Conservation (phyloP, 331 rosid species). For the Spiraea crenata region DNA sequence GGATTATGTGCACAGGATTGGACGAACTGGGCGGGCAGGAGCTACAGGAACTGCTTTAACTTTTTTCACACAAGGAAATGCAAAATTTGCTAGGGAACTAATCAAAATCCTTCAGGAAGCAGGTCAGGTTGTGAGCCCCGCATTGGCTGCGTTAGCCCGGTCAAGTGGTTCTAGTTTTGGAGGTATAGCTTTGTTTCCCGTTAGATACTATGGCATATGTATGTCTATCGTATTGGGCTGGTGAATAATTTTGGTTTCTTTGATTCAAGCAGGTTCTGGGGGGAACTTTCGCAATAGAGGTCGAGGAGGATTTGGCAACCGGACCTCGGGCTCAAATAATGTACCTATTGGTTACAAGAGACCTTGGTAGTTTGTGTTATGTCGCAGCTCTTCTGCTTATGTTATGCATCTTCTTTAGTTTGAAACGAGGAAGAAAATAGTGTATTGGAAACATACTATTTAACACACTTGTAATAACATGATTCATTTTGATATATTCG, state of each 20-base stretch:
- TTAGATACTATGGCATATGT: background rate
- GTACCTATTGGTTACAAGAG: slow-evolving; percentile 65
- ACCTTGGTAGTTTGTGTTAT: slow-evolving; percentile 45
- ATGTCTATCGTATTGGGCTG: background rate
- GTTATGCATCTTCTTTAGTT: background rate
- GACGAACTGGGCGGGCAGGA: slow-evolving; percentile 99
- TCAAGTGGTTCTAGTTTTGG: slow-evolving; percentile 53
- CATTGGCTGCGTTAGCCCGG: slow-evolving; percentile 58
- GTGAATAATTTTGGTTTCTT: slow-evolving; percentile 14
- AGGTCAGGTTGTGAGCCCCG: slow-evolving; percentile 70
- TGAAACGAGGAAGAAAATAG: background rate
- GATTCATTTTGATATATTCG: background rate
- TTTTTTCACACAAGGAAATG: slow-evolving; percentile 74
- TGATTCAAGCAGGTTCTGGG: slow-evolving; percentile 45
- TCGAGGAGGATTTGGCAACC: slow-evolving; percentile 62
- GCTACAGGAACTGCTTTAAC: slow-evolving; percentile 91
- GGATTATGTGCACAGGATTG: slow-evolving; percentile 94
- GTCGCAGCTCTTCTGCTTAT: background rate
- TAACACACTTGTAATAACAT: background rate
- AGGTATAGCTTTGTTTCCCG: slow-evolving; percentile 35
- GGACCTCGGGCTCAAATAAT: slow-evolving; percentile 75
- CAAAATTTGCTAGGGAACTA: slow-evolving; percentile 69
- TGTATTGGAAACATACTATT: background rate
- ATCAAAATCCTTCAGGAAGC: slow-evolving; percentile 84
- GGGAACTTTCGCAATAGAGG: slow-evolving; percentile 77